phyloP scores from a whole-genome alignment of 768 basidiomycete genomes.

The Paxillus involutus region DNA sequence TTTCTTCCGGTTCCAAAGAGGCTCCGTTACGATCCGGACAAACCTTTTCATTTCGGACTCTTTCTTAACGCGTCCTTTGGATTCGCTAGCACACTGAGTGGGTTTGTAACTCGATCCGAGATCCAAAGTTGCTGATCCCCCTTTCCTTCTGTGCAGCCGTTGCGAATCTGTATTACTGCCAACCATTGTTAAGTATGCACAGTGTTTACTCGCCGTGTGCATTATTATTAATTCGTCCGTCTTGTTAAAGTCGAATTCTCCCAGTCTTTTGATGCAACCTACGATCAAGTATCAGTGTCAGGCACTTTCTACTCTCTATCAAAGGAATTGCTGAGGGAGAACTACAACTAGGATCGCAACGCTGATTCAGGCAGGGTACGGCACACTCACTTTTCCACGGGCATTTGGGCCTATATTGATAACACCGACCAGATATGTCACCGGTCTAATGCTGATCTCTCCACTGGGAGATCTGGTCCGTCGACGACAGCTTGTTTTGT shows the following conservation, averaged over 20 bases:
- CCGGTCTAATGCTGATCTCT: slow-evolving; percentile 43
- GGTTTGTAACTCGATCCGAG: slow-evolving; percentile 6
- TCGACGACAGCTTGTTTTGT: slow-evolving; percentile 40
- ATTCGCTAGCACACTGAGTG: slow-evolving; percentile 45
- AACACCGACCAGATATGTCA: background rate
- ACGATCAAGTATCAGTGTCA: slow-evolving; percentile 34
- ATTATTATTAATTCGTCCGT: background rate
- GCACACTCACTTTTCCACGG: background rate
- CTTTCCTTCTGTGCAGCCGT: slow-evolving; percentile 29
- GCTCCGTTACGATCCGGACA: slow-evolving; percentile 40
- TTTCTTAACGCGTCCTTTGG: slow-evolving; percentile 48
- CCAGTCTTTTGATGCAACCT: slow-evolving; percentile 34
- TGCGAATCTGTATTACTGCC: slow-evolving; percentile 80
- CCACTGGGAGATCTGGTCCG: slow-evolving; percentile 49
- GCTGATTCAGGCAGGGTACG: slow-evolving; percentile 65
- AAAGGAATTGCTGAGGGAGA: background rate
- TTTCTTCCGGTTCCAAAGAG: slow-evolving; percentile 46
- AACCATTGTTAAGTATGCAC: slow-evolving; percentile 69
- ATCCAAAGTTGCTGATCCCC: background rate
- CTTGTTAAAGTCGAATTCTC: slow-evolving; percentile 31
- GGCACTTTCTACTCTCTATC: background rate
- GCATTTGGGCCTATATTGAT: background rate
- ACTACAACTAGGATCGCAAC: slow-evolving; percentile 51
- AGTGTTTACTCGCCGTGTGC: background rate
- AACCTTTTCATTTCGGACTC: slow-evolving; percentile 36